Evolutionary conservation across 1,284 basidiomycete species (phyloP).

Genomic region (Phellinidium pouzarii): DNA sequence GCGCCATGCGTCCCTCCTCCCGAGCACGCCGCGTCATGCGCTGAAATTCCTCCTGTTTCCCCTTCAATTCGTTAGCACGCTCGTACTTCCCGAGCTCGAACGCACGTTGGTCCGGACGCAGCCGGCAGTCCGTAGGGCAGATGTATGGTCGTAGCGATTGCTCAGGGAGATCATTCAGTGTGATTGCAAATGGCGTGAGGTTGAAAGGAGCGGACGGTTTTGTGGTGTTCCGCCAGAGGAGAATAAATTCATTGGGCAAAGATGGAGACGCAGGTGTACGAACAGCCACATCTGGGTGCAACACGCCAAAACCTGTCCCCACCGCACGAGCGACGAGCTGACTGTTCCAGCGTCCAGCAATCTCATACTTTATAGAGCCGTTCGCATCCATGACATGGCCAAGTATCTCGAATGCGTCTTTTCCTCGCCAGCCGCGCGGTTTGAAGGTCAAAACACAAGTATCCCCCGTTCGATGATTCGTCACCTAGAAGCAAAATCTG

Average conservation of each 20-base stretch:
- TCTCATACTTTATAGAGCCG: conserved; percentile 76
- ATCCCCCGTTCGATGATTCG: conserved; percentile 92
- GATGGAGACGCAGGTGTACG: conserved; percentile 41
- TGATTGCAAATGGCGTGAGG: conserved; percentile 91
- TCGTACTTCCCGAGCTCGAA: conserved; percentile 93
- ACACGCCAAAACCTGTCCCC: conserved; percentile 54
- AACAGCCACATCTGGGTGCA: conserved; percentile 70
- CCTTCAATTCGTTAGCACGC: conserved; percentile 83
- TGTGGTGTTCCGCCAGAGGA: conserved; percentile 91
- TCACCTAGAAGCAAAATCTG: conserved; percentile 42
- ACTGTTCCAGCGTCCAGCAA: conserved; percentile 93
- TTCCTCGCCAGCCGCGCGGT: conserved; percentile 90
- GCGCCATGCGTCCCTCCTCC: conserved; percentile 67
- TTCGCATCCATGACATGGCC: conserved; percentile 71
- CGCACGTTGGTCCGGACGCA: conserved; percentile 92
- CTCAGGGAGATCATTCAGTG: conserved; percentile 76
- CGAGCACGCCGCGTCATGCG: conserved; percentile 69
- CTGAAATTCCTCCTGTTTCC: conserved; percentile 84
- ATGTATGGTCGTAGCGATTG: conserved; percentile 67
- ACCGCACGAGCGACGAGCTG: conserved; percentile 85
- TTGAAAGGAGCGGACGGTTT: conserved; percentile 87
- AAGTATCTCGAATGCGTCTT: conserved; percentile 88
- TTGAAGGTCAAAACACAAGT: conserved; percentile 90
- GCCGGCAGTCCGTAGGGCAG: conserved; percentile 88
- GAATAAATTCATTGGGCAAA: conserved; percentile 57